Evolutionary conservation across 306 rosid species (phyloP), one percentile per base, ranked within the genome.

Genomic region (Luffa aegyptiaca): DNA sequence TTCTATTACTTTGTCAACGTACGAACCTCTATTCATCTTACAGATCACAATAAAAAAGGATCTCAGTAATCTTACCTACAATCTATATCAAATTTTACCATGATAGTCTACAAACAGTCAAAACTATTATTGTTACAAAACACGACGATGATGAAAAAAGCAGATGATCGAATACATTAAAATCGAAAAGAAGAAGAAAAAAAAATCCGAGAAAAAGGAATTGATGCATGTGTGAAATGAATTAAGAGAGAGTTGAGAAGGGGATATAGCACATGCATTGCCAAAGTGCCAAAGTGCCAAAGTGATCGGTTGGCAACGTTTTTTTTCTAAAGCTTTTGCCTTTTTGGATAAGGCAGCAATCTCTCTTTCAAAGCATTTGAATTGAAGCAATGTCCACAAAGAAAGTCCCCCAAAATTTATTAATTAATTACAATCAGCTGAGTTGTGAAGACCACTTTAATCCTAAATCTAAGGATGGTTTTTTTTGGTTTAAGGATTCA

Each of bases 301-400:
- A 62, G 64, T 55, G 65, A 26, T 62, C 41, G 1, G 17, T 63
- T 63, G 44, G 8, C n/a, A 33, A 35, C 70, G 18, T 70, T 72
- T 45, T 71, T 71, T 14, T 26, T 14, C 6, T 4, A 72, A 72
- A n/a, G 57, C 20, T 71, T 72, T 21, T 72, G 73, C 82, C 88
- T 48, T 80, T 83, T 83, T 0, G 81, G 81, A 83, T 83, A 87
- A 85, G 88, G 81, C 84, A 80, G n/a, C 81, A 81, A 55, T 83
- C 86, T 46, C 86, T 46, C 79, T 82, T 82, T 86, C 81, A 82
- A 68, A 0, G 31, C 26, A 41, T 68, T 68, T 68, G 51, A 39
- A 68, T 68, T 64, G 14, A 68, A 68, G 0, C 13, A 18, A 68
- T 68, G 35, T 18, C 75, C 33, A 17, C 35, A 68, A 44, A 42